These are phyloP conservation scores for Colletotrichum sp. DNA, from an alignment of 2,329 filamentous ascomycete species.

Conservation along the genomic window DNA sequence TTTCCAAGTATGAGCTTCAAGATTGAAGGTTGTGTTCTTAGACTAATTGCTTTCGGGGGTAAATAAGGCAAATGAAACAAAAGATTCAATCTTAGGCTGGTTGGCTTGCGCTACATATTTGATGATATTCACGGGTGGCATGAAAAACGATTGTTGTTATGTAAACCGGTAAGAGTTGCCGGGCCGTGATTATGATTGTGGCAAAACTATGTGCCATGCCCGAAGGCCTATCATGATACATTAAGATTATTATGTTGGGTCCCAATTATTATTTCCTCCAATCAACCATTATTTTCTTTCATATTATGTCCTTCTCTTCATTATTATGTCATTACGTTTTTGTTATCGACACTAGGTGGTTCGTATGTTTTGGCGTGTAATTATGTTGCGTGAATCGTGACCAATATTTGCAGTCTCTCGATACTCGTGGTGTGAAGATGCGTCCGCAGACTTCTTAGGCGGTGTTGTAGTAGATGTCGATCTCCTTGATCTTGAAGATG, in stretches of 20 bases:
- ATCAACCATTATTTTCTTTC: not conserved
- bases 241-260: not conserved
- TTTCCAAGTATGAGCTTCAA: not conserved
- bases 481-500: conserved; percentile 16
- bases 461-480: conserved; percentile 35
- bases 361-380: not conserved
- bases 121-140: not conserved
- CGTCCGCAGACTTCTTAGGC: not conserved
- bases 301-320: not conserved
- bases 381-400: not conserved
- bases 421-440: not conserved
- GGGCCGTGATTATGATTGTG: not conserved
- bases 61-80: not conserved
- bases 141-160: not conserved
- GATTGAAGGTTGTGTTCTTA: too few species aligned
- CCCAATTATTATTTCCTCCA: not conserved
- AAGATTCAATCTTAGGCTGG: rapidly evolving
- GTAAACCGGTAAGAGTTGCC: not conserved
- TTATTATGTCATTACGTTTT: not conserved
- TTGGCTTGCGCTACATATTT: rapidly evolving
- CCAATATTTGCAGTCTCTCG: not conserved
- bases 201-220: not conserved
- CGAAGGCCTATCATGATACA: not conserved
- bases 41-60: too few species aligned
- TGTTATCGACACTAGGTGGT: not conserved